Evolutionary conservation across 1,284 basidiomycete species (phyloP), one percentile per base, ranked within the genome.

Genomic region (Sporisorium sorghi): DNA sequence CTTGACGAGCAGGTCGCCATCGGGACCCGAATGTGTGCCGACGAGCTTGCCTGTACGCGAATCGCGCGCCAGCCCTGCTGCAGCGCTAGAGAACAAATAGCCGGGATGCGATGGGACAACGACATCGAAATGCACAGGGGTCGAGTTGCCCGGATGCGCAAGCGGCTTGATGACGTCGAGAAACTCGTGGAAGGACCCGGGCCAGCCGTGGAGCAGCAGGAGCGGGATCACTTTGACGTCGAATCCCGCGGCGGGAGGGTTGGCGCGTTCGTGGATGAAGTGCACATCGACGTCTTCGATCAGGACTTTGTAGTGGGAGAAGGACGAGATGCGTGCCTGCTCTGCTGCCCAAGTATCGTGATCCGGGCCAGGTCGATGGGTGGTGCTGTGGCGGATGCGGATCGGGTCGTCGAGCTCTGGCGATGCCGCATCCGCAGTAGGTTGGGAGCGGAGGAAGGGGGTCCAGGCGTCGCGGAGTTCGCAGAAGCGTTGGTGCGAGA

Each of bases 181-280:
- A 42, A 83, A 84, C 51, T 85, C 85, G 54, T 81, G 65, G 33
- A 79, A 71, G 1, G 72, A 73, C 1, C 73, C 74, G 0, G 83
- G 83, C 83, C 83, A 85, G 6, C 84, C 85, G 35, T 85, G 84
- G 1, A 82, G 53, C 9, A 85, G 71, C n/a, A 85, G 39, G 5
- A 85, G 69, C 1, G 85, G 84, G 32, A 85, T 83, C 14, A 85
- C 82, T 21, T 77, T 70, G 15, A 76, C 64, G 39, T 58, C 56
- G 30, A 37, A 43, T 0, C 51, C 57, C 5, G 49, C 21, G 1
- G 55, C 40, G 4, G 66, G 60, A 5, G 66, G 56, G 24, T 75
- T 68, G 51, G 76, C 73, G 24, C 71, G 61, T 59, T 82, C 78
- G 35, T 76, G 78, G 39, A 85, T 79, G 64, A 80, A 83, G 51